Conservation (phyloP, 306 rosid species). For the Quercus alba region DNA sequence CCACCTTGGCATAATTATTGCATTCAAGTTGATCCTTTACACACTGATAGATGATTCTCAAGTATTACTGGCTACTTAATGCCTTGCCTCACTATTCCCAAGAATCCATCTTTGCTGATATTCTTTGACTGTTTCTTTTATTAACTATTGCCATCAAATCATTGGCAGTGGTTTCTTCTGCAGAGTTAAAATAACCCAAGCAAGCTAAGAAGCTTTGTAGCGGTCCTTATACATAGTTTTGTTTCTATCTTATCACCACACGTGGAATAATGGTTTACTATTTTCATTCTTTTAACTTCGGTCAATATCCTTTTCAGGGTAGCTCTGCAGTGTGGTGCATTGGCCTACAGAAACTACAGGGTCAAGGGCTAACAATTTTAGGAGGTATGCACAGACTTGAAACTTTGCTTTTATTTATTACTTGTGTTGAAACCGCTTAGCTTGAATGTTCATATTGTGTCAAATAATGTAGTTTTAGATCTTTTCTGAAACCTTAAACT, state of each 20-base stretch:
- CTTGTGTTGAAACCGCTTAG: not conserved
- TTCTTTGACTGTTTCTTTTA: not conserved
- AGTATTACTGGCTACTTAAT: not conserved
- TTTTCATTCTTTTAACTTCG: slow-evolving; percentile 3
- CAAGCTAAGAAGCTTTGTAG: not conserved
- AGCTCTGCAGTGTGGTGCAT: slow-evolving; percentile 82
- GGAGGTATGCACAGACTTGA: slow-evolving; percentile 62
- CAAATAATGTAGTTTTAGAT: not conserved
- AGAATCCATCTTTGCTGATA: not conserved
- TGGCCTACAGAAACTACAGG: slow-evolving; percentile 82
- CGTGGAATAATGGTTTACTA: slow-evolving; percentile 7
- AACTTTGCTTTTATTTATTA: not conserved
- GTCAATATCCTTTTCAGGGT: slow-evolving; percentile 48
- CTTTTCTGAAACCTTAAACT: not conserved
- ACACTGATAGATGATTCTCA: not conserved
- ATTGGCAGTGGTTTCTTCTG: not conserved
- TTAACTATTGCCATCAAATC: not conserved
- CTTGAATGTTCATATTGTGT: not conserved
- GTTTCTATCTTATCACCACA: not conserved
- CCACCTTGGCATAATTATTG: not conserved
- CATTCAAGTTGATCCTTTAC: not conserved
- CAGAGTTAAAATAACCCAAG: not conserved
- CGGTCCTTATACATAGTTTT: not conserved
- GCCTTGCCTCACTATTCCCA: not conserved
- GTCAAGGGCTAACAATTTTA: slow-evolving; percentile 78